A percentile compares a stretch with the other conserved stretches of the same genome.
Conservation (phyloP, 75 land plant genomes). For the Adiantum capillusveneris region DNA sequence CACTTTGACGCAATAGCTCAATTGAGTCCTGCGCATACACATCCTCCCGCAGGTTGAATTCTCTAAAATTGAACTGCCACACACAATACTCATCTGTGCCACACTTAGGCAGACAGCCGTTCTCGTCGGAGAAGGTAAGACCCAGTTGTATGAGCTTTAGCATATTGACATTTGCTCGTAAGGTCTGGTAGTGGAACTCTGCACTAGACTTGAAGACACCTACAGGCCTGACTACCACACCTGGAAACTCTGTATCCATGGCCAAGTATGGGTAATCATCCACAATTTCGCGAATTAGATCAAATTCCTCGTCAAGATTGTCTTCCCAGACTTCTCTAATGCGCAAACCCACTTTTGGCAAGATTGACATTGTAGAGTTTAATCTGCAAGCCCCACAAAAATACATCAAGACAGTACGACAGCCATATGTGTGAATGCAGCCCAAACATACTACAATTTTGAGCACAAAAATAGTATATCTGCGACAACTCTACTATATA, state of each 20-base stretch:
- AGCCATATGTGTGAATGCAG: no score
- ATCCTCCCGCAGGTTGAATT: conserved; percentile 43
- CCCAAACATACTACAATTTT: no score
- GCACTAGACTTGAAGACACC: conserved; percentile 38
- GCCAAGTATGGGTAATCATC: conserved; percentile 26
- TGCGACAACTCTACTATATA: no score
- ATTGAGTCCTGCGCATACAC: conserved; percentile 62
- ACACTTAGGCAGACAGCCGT: conserved; percentile 49
- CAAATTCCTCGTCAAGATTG: conserved; percentile 41
- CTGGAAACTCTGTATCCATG: conserved; percentile 58
- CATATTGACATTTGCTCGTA: conserved; percentile 60
- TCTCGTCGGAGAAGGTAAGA: conserved; percentile 60
- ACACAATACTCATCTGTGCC: conserved; percentile 40
- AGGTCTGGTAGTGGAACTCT: conserved; percentile 45
- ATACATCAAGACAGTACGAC: no score
- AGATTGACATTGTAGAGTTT: conserved; percentile 25
- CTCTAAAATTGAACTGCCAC: conserved; percentile 80
- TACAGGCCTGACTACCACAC: conserved; percentile 32
- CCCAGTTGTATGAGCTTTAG: conserved; percentile 67
- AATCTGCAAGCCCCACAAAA: no score
- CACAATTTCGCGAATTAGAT: conserved; percentile 29
- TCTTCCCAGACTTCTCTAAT: conserved; percentile 42
- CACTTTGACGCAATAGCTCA: conserved; percentile 59
- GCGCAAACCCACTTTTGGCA: conserved; percentile 20
- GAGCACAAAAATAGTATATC: no score